Evolutionary conservation across 208 protist genomes (phyloP), one percentile per base, ranked within the genome.

Genomic region (Trypanosoma mega): DNA sequence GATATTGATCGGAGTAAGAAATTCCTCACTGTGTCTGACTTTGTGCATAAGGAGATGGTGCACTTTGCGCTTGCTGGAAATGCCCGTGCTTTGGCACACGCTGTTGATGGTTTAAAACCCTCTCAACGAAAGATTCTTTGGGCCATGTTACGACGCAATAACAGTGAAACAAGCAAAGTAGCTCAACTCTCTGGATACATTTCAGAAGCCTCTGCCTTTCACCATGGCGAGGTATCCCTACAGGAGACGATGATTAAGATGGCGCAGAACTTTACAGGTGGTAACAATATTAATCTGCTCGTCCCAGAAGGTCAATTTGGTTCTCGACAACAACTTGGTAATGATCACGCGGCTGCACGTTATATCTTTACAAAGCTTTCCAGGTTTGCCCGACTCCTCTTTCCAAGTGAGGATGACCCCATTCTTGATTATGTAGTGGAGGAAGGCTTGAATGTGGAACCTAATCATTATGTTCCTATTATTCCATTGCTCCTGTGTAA

Each of bases 261-360:
- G 97, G 99, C 99, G 7, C 99, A 99, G 80, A 96, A 98, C 67
- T 99, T 96, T 82, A 97, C 98, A 16, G 98, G 99, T 36, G 78
- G 81, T 50, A 99, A 99, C 87, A 99, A 99, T 82, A 94, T 99
- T 72, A 98, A 99, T 72, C 75, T 99, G 16, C 92, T 99, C 12
- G 61, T 97, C 29, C 98, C 98, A 44, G 79, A 87, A 46, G 99
- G 99, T 53, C 96, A 99, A 63, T 99, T 99, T 84, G 99, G 99
- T 63, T 99, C 98, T 26, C 80, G 94, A 20, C 85, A 99, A 54
- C 80, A 97, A 60, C 94, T 99, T 60, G 99, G 99, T 54, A 97
- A 96, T 71, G 99, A 99, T 79, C 88, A 98, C 34, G 98, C 99
- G 26, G 87, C 88, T 11, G 67, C 98, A 33, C 93, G 94, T 45